phyloP scores from a whole-genome alignment of 495 filamentous ascomycete species.

The Daldinia decipiens region DNA sequence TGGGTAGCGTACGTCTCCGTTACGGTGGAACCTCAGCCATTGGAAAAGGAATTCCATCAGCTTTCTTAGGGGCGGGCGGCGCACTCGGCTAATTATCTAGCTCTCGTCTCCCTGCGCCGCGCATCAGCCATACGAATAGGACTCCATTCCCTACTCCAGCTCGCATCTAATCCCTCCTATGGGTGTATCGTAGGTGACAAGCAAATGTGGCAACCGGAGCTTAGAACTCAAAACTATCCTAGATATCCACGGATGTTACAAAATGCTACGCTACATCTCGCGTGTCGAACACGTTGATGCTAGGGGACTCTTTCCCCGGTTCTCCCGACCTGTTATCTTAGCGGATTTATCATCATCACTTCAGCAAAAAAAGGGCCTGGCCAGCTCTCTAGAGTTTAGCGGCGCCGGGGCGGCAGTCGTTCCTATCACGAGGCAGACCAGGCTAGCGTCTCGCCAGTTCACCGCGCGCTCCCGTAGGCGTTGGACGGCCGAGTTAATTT shows the following conservation, averaged over 20 bases:
- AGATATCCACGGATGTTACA: constrained; percentile 6
- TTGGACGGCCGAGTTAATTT: constrained; percentile 13
- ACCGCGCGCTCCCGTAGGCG: constrained; percentile 6
- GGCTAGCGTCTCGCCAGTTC: constrained; percentile 29
- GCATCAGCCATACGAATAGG: constrained; percentile 32
- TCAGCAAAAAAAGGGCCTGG: constrained; percentile 37
- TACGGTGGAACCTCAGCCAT: constrained; percentile 29
- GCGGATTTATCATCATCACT: constrained; percentile 48
- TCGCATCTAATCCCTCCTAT: constrained; percentile 4
- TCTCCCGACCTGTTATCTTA: constrained; percentile 7
- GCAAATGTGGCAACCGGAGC: constrained; percentile 16
- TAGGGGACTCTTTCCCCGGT: constrained; percentile 29
- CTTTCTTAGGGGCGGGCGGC: constrained; percentile 26
- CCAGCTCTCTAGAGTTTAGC: constrained; percentile 32
- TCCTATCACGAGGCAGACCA: constrained; percentile 19
- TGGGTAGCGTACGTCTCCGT: constrained; percentile 32
- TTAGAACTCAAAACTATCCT: constrained; percentile 1
- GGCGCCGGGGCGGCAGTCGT: constrained; percentile 24
- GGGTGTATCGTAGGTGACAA: background rate
- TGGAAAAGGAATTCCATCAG: constrained; percentile 15
- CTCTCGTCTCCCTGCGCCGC: constrained; percentile 29
- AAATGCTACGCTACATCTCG: constrained; percentile 32
- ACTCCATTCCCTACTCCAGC: constrained; percentile 12
- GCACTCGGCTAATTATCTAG: constrained; percentile 27
- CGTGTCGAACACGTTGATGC: constrained; percentile 42